A percentile compares a stretch with the other conserved stretches of the same genome.
Conservation (phyloP, 306 rosid genomes). For the Begonia fuchsioides region DNA sequence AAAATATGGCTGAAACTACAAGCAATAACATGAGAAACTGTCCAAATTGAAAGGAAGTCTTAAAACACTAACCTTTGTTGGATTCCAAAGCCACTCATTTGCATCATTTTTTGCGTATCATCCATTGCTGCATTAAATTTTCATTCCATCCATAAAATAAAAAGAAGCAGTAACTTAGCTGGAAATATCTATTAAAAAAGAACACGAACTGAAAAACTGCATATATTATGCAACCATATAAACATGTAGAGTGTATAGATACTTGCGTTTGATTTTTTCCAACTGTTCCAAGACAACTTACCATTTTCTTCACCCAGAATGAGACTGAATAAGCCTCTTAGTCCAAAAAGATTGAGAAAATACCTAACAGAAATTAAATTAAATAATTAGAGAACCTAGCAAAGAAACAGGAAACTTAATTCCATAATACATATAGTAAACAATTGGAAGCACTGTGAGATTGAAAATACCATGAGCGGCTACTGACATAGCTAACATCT, state of each 20-base stretch:
- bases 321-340: constrained; percentile 96
- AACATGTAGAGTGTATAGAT: neutral
- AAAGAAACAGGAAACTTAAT: too few species aligned
- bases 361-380: constrained; percentile 46
- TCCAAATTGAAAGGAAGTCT: constrained; percentile 1
- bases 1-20: neutral
- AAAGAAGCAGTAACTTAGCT: neutral
- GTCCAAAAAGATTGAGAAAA: constrained; percentile 91
- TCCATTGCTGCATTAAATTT: constrained; percentile 57
- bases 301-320: constrained; percentile 99
- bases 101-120: constrained; percentile 98
- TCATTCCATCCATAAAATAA: neutral
- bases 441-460: constrained; percentile 1
- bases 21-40: constrained; percentile 2
- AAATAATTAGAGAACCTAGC: too few species aligned
- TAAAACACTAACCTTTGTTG: constrained; percentile 58
- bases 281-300: constrained; percentile 16
- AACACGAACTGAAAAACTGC: neutral
- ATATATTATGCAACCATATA: neutral
- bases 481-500: constrained; percentile 98
- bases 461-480: constrained; percentile 79
- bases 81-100: constrained; percentile 98
- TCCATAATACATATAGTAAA: too few species aligned
- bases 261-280: neutral
- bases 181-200: neutral